phyloP scores from a whole-genome alignment of 805 yeast genomes.

The Debaryomyces maramus region DNA sequence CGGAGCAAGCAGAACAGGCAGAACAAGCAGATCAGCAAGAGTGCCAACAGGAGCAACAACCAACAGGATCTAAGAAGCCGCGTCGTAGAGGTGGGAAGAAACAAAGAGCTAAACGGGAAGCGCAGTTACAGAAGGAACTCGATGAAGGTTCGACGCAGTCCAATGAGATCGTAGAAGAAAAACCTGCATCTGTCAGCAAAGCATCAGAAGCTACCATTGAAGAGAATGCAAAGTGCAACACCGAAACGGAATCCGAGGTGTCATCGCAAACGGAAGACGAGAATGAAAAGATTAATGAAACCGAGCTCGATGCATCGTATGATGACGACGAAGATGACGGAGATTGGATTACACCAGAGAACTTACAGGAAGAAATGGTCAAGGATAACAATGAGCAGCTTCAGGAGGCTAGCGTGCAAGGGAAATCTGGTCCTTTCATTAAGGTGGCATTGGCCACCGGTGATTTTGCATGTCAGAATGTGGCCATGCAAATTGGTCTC shows the following conservation, averaged over 20 bases:
- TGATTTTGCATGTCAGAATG: slow-evolving; percentile 97
- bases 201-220: neutral
- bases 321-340: slow-evolving; percentile 82
- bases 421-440: slow-evolving; percentile 35
- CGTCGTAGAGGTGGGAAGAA: slow-evolving; percentile 67
- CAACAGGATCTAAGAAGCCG: slow-evolving; percentile 15
- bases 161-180: slow-evolving; percentile 8
- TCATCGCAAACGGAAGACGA: slow-evolving; percentile 1
- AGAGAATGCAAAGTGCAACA: neutral
- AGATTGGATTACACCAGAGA: slow-evolving; percentile 92
- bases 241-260: neutral
- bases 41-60: slow-evolving; percentile 7
- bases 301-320: slow-evolving; percentile 46
- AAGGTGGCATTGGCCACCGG: slow-evolving; percentile 89
- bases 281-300: neutral
- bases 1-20: slow-evolving; percentile 6
- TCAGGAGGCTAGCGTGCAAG: slow-evolving; percentile 28
- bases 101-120: slow-evolving; percentile 58
- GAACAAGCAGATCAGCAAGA: slow-evolving; percentile 9
- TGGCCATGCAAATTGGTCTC: slow-evolving; percentile 85
- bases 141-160: slow-evolving; percentile 17
- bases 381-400: slow-evolving; percentile 67
- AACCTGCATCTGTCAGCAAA: slow-evolving; percentile 6
- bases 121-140: slow-evolving; percentile 30
- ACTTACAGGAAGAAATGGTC: slow-evolving; percentile 65